Evolutionary conservation across 257 asterid genomes (phyloP), one percentile per base, ranked within the genome.

Genomic region (Ilex aquifolium): DNA sequence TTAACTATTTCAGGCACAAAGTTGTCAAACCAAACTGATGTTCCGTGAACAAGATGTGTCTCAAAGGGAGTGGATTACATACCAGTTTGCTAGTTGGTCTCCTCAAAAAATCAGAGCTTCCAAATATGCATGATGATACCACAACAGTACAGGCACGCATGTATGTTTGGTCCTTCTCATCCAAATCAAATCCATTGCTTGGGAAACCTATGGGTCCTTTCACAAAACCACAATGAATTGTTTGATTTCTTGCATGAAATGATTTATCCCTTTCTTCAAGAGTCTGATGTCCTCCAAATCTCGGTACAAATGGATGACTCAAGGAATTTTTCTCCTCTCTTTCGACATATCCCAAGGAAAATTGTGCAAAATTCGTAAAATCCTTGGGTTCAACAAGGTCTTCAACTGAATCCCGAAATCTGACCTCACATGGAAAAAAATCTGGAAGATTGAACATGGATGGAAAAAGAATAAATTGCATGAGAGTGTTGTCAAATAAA

Each of bases 31-130:
- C 8, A 36, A 36, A 36, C 8, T 36, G 50, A 49, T 44, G 48
- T 53, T 59, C 21, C 46, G 16, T 3, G 59, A 12, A 11, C 40
- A 17, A 40, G 32, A 32, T 48, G 31, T 27, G 31, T 40, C 17
- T 31, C 48, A 39, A 32, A 61, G 27, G 1, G 1, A 21, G 57
- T 57, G 59, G 42, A 42, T 65, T 63, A 57, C 13, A 72, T 84
- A 88, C 95, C 95, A 86, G 29, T 88, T 87, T 88, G 85, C 90
- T 84, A 65, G 95, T 72, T 65, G 98, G 98, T 69, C 95, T 83
- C 66, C 96, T 84, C 77, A 91, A 68, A 69, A 84, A 91, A 73
- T 91, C 98, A 14, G 91, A 91, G 86, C 81, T 91, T 58, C 98
- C 98, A 76, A 91, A 91, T 66, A 86, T 88, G 83, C 98, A 88